A percentile compares a stretch with the other conserved stretches of the same genome.
Conservation (phyloP, 1,284 basidiomycete genomes). For the Dichomitus squalens region DNA sequence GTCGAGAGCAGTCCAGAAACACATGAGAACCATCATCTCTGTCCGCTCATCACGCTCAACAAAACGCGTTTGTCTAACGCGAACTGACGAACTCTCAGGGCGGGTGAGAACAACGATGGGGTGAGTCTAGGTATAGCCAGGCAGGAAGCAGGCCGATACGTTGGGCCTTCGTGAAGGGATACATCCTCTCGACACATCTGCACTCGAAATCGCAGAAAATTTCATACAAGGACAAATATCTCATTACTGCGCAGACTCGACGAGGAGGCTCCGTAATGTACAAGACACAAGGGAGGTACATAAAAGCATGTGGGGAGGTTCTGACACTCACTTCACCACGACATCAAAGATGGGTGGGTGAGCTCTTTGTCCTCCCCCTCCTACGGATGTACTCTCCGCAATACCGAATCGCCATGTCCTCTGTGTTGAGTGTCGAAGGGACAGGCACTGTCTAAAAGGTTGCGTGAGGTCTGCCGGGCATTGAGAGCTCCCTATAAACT, state of each 20-base stretch:
- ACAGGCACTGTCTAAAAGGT: slow-evolving; percentile 79
- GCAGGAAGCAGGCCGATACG: no score
- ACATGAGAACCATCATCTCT: not conserved
- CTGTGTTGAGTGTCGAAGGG: slow-evolving; percentile 47
- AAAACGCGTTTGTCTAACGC: not conserved
- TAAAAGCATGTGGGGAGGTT: slow-evolving; percentile 60
- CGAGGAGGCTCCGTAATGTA: not conserved
- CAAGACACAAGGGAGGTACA: not conserved
- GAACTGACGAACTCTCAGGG: not conserved
- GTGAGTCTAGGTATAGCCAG: no score
- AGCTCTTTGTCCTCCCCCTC: slow-evolving; percentile 63
- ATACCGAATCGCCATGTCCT: slow-evolving; percentile 72
- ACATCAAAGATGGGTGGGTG: slow-evolving; percentile 40
- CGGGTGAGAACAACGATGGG: not conserved
- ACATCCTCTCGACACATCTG: no score
- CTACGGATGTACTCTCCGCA: slow-evolving; percentile 57
- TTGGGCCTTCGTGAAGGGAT: no score
- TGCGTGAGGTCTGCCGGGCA: slow-evolving; percentile 44
- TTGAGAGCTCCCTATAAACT: slow-evolving; percentile 5
- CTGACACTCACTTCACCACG: slow-evolving; percentile 74
- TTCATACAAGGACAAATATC: no score
- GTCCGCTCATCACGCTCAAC: not conserved
- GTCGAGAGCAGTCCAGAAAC: slow-evolving; percentile 14
- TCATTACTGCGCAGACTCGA: no score
- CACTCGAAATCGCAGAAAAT: no score